phyloP scores from a whole-genome alignment of 495 filamentous ascomycete species.

The Aspergillus panamensis region DNA sequence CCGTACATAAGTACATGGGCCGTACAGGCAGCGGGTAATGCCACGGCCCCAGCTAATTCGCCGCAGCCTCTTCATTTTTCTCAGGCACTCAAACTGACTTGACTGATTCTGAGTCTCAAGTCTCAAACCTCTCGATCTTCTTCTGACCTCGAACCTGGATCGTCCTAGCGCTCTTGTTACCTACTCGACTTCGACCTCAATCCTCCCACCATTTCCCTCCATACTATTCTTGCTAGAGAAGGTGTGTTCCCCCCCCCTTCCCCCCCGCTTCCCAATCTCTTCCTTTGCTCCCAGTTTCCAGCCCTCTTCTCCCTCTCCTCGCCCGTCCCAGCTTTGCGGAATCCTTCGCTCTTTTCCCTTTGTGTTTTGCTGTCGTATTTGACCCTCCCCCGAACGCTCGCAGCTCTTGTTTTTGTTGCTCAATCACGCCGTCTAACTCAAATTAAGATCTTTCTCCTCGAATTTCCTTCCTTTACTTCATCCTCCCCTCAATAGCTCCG shows the following conservation, averaged over 20 bases:
- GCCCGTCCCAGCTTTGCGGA: background rate
- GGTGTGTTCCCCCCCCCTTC: conserved; percentile 5
- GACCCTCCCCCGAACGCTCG: background rate
- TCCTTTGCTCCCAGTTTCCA: background rate
- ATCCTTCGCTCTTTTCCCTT: conserved; percentile 6
- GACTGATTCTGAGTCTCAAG: no score
- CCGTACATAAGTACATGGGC: conserved; percentile 2
- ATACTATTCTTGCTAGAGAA: conserved; percentile 6
- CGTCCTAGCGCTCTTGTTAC: conserved; percentile 25
- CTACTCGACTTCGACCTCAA: conserved; percentile 17
- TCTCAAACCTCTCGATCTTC: conserved; percentile 24
- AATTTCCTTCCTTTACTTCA: background rate
- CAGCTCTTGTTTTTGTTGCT: background rate
- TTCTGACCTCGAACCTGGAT: conserved; percentile 29
- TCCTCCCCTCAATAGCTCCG: conserved; percentile 6
- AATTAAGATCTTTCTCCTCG: background rate
- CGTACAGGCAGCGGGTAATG: conserved; percentile 11
- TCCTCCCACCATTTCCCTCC: conserved; percentile 12
- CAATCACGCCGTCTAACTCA: conserved; percentile 3
- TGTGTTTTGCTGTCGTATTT: conserved; percentile 3
- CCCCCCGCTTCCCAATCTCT: background rate
- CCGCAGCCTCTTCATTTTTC: conserved; percentile 27
- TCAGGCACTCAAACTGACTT: conserved; percentile 19
- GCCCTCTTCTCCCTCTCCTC: background rate
- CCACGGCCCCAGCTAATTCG: conserved; percentile 26